Conservation (phyloP, 148 eudicot genomes). For the Rhododendron ferrugineum region DNA sequence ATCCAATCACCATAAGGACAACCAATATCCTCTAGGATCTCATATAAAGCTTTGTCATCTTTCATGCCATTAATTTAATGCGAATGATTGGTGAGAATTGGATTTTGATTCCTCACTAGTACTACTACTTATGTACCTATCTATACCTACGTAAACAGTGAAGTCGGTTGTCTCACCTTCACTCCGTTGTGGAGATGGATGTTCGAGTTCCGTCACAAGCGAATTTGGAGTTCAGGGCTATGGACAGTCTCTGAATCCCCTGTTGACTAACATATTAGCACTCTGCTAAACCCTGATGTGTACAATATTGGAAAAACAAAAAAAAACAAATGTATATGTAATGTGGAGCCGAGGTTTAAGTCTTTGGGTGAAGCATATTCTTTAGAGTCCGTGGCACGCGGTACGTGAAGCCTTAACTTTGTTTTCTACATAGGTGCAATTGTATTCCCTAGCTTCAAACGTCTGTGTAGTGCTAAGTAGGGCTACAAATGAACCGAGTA, state of each 20-base stretch:
- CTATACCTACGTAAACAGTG: not conserved
- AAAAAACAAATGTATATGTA: no score
- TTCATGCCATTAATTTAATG: not conserved
- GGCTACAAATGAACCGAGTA: no score
- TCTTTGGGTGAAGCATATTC: not conserved
- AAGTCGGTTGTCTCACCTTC: no score
- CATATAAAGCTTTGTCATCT: not conserved
- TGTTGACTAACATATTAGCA: no score
- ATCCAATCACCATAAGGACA: not conserved
- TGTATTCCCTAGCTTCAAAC: no score
- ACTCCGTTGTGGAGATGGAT: no score
- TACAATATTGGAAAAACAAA: no score
- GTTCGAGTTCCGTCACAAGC: no score
- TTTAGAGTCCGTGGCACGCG: not conserved
- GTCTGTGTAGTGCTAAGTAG: no score
- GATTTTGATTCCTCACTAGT: not conserved
- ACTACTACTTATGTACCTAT: not conserved
- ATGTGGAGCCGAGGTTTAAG: not conserved
- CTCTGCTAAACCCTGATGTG: rapidly evolving
- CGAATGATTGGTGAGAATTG: not conserved
- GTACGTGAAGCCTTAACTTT: not conserved
- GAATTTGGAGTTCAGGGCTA: no score
- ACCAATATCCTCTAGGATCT: not conserved
- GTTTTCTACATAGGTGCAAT: not conserved
- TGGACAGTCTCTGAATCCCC: no score